Base-by-base conservation (phyloP, 352 stramenopile genomes). In the Pythium aristosporum region DNA sequence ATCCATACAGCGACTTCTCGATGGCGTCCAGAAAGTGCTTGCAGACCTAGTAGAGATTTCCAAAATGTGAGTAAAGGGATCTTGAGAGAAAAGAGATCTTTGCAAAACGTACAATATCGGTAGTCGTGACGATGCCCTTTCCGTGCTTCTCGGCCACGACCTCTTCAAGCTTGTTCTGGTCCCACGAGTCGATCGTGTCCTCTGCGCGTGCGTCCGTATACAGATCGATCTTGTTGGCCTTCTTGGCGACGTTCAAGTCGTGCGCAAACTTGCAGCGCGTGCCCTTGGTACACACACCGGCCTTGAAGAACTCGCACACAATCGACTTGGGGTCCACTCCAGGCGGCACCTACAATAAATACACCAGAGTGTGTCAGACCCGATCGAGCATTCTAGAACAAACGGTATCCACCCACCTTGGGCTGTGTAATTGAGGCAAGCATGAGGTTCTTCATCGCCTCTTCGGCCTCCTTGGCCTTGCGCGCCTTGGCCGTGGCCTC, bases 11-110 rank as follows among this genome's bases (percentile, higher is more conserved):
- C 25, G 82, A 90, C 73, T 93, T 93, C 57, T 96, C 88, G 51
- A 96, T 96, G 23, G 88, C 88, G 60, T 96, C 88, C 70, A 96
- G 74, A 61, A 96, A 96, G 70, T 92, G 77, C 60, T 94, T 94
- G 75, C 88, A 96, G 18, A 85, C 74, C 71, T 82, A 62, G 32
- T 46, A 13, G 23, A 11, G 23, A 12, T 52, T 37, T n/a, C 5
- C n/a, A 25, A 54, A n/a, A 2, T 25, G 34, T 61, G 3, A 34
- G 56, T 42, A 50, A 32, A 13, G 10, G 18, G 11, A 39, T 39
- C 34, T 15, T 6, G 28, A 39, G 3, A 10, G 12, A 4, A 41
- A 60, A 7, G 18, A 21, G 20, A 43, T 16, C 16, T 2, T 7
- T 39, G 15, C n/a, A 11, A 20, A 6, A 68, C 73, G 46, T 50